Evolutionary conservation across 768 basidiomycete genomes (phyloP).

Genomic region (Boletus vermiculosoides): DNA sequence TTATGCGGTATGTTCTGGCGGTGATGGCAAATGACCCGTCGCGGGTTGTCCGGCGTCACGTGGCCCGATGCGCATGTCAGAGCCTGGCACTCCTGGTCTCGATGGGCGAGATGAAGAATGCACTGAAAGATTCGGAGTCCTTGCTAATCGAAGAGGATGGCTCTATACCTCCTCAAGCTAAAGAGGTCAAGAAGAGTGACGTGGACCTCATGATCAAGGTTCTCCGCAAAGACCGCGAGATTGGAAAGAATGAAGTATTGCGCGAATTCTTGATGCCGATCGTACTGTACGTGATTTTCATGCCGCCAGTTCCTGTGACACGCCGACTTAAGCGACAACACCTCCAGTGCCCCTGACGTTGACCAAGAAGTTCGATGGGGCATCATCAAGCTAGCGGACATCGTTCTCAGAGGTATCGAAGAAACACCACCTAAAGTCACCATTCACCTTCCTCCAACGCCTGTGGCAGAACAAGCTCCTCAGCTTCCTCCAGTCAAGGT

Average conservation of each 20-base stretch:
- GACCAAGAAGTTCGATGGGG: constrained; percentile 92
- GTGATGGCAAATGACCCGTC: constrained; percentile 88
- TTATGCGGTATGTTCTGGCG: constrained; percentile 85
- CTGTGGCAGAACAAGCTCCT: constrained; percentile 60
- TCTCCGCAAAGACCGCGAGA: constrained; percentile 82
- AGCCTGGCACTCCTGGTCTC: constrained; percentile 83
- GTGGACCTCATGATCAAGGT: constrained; percentile 84
- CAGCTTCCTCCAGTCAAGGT: constrained; percentile 55
- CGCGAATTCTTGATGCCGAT: constrained; percentile 81
- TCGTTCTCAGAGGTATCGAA: constrained; percentile 77
- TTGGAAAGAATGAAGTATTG: constrained; percentile 75
- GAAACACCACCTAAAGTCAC: constrained; percentile 86
- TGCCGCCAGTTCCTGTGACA: constrained; percentile 1
- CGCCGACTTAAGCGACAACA: not conserved
- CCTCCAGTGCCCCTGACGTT: constrained; percentile 62
- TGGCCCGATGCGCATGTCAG: constrained; percentile 82
- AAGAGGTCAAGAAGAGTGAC: constrained; percentile 79
- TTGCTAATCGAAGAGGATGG: constrained; percentile 88
- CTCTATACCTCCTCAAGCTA: constrained; percentile 62
- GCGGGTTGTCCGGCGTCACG: constrained; percentile 77
- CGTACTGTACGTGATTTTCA: constrained; percentile 56
- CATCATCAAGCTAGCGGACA: constrained; percentile 86
- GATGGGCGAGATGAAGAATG: constrained; percentile 86
- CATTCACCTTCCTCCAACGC: constrained; percentile 76
- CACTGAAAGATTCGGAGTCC: constrained; percentile 69